These are phyloP conservation scores for Linnemannia schmuckeri DNA, from an alignment of 192 early-diverging fungal genomes.

Conservation along the genomic window DNA sequence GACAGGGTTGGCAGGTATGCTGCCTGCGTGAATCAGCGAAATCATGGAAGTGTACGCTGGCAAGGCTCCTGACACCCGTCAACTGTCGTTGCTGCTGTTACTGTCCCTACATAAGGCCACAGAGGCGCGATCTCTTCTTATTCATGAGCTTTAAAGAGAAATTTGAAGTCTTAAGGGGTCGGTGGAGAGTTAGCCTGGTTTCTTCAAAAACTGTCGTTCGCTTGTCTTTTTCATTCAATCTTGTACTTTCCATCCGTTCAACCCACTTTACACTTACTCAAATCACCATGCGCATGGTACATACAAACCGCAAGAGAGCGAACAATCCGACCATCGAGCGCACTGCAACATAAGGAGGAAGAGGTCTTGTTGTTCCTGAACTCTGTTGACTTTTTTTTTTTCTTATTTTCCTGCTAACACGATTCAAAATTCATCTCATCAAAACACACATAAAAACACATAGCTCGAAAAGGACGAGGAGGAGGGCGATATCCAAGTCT, in stretches of 20 bases:
- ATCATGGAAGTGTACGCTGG: too few species aligned
- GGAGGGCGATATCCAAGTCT: constrained; percentile 90
- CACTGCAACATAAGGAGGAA: not conserved
- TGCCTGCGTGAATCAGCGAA: too few species aligned
- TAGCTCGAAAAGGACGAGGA: constrained; percentile 71
- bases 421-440: not conserved
- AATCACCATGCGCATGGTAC: constrained; percentile 41
- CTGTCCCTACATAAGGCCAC: too few species aligned
- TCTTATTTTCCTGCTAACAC: not conserved
- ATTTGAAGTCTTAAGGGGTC: too few species aligned
- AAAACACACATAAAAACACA: not conserved
- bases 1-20: too few species aligned
- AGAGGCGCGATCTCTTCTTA: too few species aligned
- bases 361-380: not conserved
- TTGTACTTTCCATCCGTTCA: not conserved
- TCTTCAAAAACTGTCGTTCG: too few species aligned
- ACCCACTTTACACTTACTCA: not conserved
- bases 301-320: not conserved
- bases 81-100: too few species aligned
- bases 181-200: too few species aligned
- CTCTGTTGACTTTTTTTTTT: not conserved
- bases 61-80: too few species aligned
- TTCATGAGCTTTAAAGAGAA: too few species aligned
- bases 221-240: not conserved
- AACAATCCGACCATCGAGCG: not conserved